These are phyloP conservation scores for Trichoderma atrobrunneum DNA, from an alignment of 2,329 filamentous ascomycete genomes.

Conservation along the genomic window DNA sequence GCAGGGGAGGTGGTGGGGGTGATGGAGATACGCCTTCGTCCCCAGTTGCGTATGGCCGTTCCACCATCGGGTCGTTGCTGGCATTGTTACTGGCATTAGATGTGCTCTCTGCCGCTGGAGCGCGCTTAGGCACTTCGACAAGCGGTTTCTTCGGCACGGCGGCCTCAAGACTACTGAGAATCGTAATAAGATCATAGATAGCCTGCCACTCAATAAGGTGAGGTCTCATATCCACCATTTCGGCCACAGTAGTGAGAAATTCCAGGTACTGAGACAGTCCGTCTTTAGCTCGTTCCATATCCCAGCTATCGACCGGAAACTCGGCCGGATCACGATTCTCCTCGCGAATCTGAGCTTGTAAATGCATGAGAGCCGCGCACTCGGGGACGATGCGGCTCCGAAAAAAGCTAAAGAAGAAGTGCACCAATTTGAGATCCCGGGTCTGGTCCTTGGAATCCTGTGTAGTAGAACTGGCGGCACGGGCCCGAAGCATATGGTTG, in stretches of 20 bases:
- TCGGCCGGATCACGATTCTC: slow-evolving; percentile 74
- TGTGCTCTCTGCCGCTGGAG: slow-evolving; percentile 24
- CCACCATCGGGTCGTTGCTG: slow-evolving; percentile 46
- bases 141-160: slow-evolving; percentile 82
- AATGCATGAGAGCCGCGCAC: slow-evolving; percentile 88
- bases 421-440: slow-evolving; percentile 63
- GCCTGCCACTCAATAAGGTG: slow-evolving; percentile 91
- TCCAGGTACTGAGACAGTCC: slow-evolving; percentile 92
- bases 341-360: slow-evolving; percentile 85
- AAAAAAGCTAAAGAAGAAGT: slow-evolving; percentile 91
- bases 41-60: slow-evolving; percentile 58
- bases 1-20: slow-evolving; percentile 44
- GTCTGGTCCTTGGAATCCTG: slow-evolving; percentile 52
- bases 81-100: slow-evolving; percentile 24
- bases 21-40: slow-evolving; percentile 35
- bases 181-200: slow-evolving; percentile 80
- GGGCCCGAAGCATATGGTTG: slow-evolving; percentile 76
- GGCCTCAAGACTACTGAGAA: slow-evolving; percentile 82
- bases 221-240: slow-evolving; percentile 77
- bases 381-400: slow-evolving; percentile 89
- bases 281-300: slow-evolving; percentile 96
- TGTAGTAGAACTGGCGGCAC: slow-evolving; percentile 41
- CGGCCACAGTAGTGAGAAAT: slow-evolving; percentile 85
- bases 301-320: slow-evolving; percentile 93
- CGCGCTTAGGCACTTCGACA: slow-evolving; percentile 42